Conservation (phyloP, 208 protist species). For the Leishmania lainsoni region DNA sequence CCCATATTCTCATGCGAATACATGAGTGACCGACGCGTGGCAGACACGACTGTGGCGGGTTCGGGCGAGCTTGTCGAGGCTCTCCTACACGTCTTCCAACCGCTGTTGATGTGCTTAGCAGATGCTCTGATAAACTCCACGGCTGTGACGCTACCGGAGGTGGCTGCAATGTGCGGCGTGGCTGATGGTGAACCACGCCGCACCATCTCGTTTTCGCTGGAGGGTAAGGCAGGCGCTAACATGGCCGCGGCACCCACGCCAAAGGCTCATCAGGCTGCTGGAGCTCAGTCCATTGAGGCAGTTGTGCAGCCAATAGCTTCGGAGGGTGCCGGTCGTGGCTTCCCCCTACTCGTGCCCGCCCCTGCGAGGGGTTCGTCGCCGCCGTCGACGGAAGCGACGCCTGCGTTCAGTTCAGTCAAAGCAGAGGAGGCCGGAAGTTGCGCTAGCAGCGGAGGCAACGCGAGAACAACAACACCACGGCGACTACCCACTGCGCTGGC, state of each 20-base stretch:
- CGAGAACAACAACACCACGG: background rate
- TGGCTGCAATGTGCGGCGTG: background rate
- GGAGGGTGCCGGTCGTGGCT: too few relatives aligned
- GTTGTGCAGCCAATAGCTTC: background rate
- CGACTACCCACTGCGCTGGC: background rate
- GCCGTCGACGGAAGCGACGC: background rate
- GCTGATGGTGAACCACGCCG: background rate
- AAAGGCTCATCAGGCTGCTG: background rate
- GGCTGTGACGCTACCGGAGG: background rate
- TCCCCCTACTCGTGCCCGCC: too few relatives aligned
- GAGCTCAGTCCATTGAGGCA: background rate
- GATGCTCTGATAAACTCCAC: constrained; percentile 7
- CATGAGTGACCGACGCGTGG: background rate
- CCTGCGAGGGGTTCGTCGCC: background rate
- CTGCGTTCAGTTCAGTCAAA: background rate
- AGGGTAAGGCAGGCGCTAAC: background rate
- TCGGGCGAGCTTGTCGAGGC: constrained; percentile 6
- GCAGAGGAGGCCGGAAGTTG: background rate
- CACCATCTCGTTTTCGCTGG: background rate
- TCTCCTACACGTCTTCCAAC: constrained; percentile 29
- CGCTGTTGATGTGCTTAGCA: constrained; percentile 16
- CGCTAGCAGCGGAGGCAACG: background rate
- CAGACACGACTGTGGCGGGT: background rate
- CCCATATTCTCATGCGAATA: background rate
- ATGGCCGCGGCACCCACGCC: background rate